Conservation (phyloP, 495 filamentous ascomycete genomes). For the Aspergillus bridgeri region DNA sequence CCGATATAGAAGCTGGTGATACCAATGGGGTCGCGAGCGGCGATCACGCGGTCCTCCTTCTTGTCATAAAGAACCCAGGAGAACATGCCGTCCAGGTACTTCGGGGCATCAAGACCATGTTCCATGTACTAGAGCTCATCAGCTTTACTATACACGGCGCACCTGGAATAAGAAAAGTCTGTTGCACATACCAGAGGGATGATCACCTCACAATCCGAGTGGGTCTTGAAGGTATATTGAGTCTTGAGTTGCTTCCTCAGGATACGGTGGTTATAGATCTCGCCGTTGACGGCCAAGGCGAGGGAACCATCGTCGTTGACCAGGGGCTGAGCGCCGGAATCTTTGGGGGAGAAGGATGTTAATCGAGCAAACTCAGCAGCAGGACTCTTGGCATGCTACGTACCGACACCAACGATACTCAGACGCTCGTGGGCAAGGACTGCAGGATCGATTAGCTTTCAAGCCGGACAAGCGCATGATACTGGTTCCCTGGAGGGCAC, state of each 20-base stretch:
- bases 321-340: slow-evolving; percentile 91
- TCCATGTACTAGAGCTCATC: slow-evolving; percentile 71
- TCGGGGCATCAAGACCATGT: slow-evolving; percentile 88
- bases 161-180: background rate
- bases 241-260: slow-evolving; percentile 78
- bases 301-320: slow-evolving; percentile 86
- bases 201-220: slow-evolving; percentile 97
- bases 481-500: background rate
- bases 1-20: slow-evolving; percentile 97
- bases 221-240: slow-evolving; percentile 91
- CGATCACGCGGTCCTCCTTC: slow-evolving; percentile 81
- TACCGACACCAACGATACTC: slow-evolving; percentile 96
- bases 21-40: slow-evolving; percentile 93
- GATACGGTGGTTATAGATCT: slow-evolving; percentile 98
- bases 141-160: background rate
- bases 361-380: slow-evolving; percentile 4
- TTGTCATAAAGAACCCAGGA: slow-evolving; percentile 98
- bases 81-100: slow-evolving; percentile 98
- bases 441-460: slow-evolving; percentile 41
- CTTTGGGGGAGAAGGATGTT: slow-evolving; percentile 43
- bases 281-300: slow-evolving; percentile 94
- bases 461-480: slow-evolving; percentile 2
- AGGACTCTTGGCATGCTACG: slow-evolving; percentile 29
- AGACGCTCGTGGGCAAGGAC: slow-evolving; percentile 96
- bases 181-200: slow-evolving; percentile 76